Base-by-base conservation (phyloP, 2,329 filamentous ascomycete species). In the Exophiala dermatitidis region DNA sequence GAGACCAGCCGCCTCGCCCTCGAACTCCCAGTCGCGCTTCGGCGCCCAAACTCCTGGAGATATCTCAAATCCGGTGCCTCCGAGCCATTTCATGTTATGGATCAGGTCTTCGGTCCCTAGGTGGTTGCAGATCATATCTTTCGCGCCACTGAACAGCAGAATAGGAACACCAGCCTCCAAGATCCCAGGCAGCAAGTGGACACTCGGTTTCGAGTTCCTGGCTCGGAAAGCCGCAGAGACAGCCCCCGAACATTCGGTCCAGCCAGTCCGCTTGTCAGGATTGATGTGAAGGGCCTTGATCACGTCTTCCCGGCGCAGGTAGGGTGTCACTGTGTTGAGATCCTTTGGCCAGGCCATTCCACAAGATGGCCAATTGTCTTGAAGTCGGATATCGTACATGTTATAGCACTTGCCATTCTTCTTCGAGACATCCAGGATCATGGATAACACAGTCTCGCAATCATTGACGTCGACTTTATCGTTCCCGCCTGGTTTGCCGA, bases 271-370 rank as follows among this genome's bases (percentile, higher is more conserved):
- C 68, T 94, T 95, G 63, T 86, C 85, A 0, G 77, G 66, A 65
- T 89, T 86, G 69, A 98, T 81, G 67, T 98, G 87, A 34, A 98
- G 76, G 0, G 93, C 93, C 3, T 76, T 65, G 29, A 81, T 75
- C 9, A 98, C 93, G 45, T 95, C 89, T n/a, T 76, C 65, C 52
- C 84, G 84, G 53, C 88, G 86, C 48, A 98, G 80, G 69, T 97
- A 98, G 0, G 90, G 88, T 4, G 82, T 88, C 26, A 98, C 80
- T 46, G 79, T 67, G 44, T 71, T 70, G 65, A 98, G 76, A 71
- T 98, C 93, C 60, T 90, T 86, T 32, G 93, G 93, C 94, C 94
- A 98, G 73, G 90, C 91, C 90, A 95, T 95, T 62, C 93, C 93
- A 69, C 93, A 98, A 58, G 84, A 85, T 3, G 88, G 86, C 69